Base-by-base conservation (phyloP, 2,329 filamentous ascomycete genomes). In the Sclerotinia spermophila region DNA sequence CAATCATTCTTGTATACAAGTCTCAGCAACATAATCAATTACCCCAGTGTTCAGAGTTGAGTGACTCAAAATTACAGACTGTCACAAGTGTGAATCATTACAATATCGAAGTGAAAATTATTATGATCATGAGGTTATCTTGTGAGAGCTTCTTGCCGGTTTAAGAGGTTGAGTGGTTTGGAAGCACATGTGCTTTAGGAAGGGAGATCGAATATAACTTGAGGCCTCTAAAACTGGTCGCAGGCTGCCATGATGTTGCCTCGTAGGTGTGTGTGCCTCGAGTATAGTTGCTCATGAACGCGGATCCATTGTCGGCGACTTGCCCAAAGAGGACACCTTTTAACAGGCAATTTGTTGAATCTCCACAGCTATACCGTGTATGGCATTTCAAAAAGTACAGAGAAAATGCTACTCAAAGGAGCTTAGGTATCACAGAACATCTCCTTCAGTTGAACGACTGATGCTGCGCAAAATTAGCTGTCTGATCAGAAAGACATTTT, bases 21-120 rank as follows among this genome's bases (percentile, higher is more conserved):
- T 21, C 17, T 40, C 35, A n/a, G 33, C 33, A 19, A 53, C 17
- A 40, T 10, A 3, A n/a, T 27, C 21, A 66, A 30, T 30, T 24
- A 30, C 33, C 21, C 24, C 35, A 53, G 48, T 66, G 17, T 15
- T 42, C 45, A 30, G 27, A 6, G 10, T 53, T 30, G 13, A 53
- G 62, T 66, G 33, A 66, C 45, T 66, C 45, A 40, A 27, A 15
- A 38, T 21, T 30, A 40, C n/a, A 58, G 21, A 17, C 45, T 10
- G 30, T 33, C 68, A 69, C 68, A 69, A 69, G 68, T 66, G 48
- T 66, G 60, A 58, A 56, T 65, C 59, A 66, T 69, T 38, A 15
- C 30, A 55, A 38, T 38, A 55, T 56, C 7, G 44, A 19, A 13
- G 27, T 27, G 24, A 21, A 27, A 55, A 56, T 65, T 66, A 40